A percentile compares a stretch with the other conserved stretches of the same genome.
These are phyloP conservation scores for Chrysosporium queenslandicum DNA, from an alignment of 2,329 filamentous ascomycete genomes.

Conservation along the genomic window DNA sequence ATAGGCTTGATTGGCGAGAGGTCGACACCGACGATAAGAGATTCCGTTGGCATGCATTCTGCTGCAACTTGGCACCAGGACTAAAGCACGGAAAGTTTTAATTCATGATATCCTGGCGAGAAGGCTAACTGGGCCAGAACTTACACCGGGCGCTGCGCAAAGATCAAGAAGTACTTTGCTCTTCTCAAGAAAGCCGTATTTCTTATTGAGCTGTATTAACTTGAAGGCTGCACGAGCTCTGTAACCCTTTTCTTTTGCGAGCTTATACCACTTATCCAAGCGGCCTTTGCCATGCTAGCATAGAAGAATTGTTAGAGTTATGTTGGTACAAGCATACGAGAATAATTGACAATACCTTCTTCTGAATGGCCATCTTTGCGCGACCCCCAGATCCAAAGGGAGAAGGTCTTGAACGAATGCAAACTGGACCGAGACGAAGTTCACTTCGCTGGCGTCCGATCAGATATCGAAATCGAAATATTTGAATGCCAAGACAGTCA, in stretches of 20 bases:
- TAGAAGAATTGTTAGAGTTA: background rate
- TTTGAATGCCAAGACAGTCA: conserved; percentile 10
- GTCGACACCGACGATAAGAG: conserved; percentile 90
- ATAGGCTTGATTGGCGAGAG: conserved; percentile 92
- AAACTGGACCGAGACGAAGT: background rate
- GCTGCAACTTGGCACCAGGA: conserved; percentile 96
- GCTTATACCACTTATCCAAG: conserved; percentile 97
- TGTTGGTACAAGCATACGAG: conserved; percentile 3
- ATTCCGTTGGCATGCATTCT: conserved; percentile 84
- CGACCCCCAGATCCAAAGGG: background rate
- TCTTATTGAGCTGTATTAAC: conserved; percentile 95
- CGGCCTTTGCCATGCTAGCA: conserved; percentile 80
- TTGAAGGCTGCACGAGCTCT: conserved; percentile 94
- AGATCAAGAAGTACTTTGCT: conserved; percentile 94
- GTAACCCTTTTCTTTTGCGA: conserved; percentile 97
- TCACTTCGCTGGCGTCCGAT: background rate
- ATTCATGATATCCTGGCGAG: conserved; percentile 20
- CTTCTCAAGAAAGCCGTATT: conserved; percentile 95
- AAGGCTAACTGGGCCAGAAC: conserved; percentile 27
- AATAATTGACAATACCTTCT: conserved; percentile 51
- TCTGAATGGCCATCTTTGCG: conserved; percentile 77
- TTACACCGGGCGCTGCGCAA: conserved; percentile 85
- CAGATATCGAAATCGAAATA: conserved; percentile 3
- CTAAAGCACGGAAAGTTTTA: conserved; percentile 32
- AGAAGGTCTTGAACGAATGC: background rate